Percentiles rank a stretch among this genome's conserved stretches.
Evolutionary conservation across 2,329 filamentous ascomycete species (phyloP).

Genomic region (Cordyceps tenuipes): DNA sequence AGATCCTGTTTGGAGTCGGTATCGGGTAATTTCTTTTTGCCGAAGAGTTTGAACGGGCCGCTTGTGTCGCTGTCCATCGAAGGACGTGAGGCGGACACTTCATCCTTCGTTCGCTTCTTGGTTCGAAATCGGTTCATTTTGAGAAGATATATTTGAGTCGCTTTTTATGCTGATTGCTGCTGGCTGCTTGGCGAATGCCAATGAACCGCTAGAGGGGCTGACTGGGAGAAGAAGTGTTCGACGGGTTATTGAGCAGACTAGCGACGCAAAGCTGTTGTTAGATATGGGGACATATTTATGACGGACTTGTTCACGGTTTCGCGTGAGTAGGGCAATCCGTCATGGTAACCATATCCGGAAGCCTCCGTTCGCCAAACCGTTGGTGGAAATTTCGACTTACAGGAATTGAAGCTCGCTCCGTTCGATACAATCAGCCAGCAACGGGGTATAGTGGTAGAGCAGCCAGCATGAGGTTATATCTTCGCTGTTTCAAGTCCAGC

Average conservation of each 20-base stretch:
- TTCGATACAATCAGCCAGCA: neutral
- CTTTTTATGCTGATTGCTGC: neutral
- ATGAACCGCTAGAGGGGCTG: neutral
- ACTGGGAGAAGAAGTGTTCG: neutral
- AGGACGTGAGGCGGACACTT: constrained; percentile 34
- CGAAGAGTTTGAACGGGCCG: constrained; percentile 45
- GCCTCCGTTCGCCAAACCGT: neutral
- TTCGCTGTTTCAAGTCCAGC: neutral
- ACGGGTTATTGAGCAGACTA: neutral
- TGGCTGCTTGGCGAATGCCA: neutral
- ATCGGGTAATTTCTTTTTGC: constrained; percentile 46
- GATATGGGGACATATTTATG: neutral
- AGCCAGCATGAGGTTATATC: neutral
- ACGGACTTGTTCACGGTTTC: neutral
- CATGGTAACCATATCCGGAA: neutral
- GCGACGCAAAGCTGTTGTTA: neutral
- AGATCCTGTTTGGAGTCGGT: constrained; percentile 57
- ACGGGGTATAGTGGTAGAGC: neutral
- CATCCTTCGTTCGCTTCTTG: constrained; percentile 62
- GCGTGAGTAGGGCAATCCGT: neutral
- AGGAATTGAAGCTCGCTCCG: neutral
- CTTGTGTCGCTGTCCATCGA: constrained; percentile 49
- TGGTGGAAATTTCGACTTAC: neutral
- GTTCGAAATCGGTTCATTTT: constrained; percentile 71
- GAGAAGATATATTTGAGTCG: neutral